A percentile compares a stretch with the other conserved stretches of the same genome.
phyloP scores from a whole-genome alignment of 2,329 filamentous ascomycete genomes.

The Pseudocercospora cruenta region DNA sequence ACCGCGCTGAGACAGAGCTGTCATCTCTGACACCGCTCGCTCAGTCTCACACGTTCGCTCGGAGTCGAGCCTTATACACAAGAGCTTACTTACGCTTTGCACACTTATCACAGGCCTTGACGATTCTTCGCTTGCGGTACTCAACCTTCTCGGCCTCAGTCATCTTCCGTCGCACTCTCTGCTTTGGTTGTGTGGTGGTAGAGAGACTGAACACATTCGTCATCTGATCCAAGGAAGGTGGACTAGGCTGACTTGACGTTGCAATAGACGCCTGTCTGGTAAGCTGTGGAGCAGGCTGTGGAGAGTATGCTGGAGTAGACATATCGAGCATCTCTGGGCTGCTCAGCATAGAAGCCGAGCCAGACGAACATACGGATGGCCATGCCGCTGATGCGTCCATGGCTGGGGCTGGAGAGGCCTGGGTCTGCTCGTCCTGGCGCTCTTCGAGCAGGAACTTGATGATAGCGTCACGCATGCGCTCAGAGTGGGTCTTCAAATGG shows the following conservation, averaged over 20 bases:
- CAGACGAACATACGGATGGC: constrained; percentile 38
- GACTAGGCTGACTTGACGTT: constrained; percentile 26
- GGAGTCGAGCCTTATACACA: too few relatives aligned
- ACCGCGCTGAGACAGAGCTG: too few relatives aligned
- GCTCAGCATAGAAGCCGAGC: constrained; percentile 32
- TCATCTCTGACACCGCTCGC: too few relatives aligned
- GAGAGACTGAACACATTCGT: constrained; percentile 44
- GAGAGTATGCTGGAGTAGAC: constrained; percentile 35
- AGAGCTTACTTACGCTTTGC: too few relatives aligned
- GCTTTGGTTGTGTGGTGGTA: constrained; percentile 39
- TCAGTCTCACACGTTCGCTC: too few relatives aligned
- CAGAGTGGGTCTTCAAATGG: constrained; percentile 41
- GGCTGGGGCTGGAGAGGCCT: constrained; percentile 27
- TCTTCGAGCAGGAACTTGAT: constrained; percentile 45
- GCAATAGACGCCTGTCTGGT: constrained; percentile 26
- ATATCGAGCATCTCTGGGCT: constrained; percentile 38
- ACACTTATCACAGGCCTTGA: constrained; percentile 44
- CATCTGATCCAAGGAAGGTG: constrained; percentile 42
- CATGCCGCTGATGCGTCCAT: constrained; percentile 30
- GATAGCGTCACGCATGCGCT: constrained; percentile 44
- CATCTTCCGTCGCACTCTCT: constrained; percentile 42
- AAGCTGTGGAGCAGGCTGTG: constrained; percentile 25
- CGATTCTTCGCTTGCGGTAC: constrained; percentile 43
- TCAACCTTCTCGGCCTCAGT: constrained; percentile 44
- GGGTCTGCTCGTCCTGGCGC: constrained; percentile 35